Conservation (phyloP, 306 rosid genomes). For the Lotus japonicus region DNA sequence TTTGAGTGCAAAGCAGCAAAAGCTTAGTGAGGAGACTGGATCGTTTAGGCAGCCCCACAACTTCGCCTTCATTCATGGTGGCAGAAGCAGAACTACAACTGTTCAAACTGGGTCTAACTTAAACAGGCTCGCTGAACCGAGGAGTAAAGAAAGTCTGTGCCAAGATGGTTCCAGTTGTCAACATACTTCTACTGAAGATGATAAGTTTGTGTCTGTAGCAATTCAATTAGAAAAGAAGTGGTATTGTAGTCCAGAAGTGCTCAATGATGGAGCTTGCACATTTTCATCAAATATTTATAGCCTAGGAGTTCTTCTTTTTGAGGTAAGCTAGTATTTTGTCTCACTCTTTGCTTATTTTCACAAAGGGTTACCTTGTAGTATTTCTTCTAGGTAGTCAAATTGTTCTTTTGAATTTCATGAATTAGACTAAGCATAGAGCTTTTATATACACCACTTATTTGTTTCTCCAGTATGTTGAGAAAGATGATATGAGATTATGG, state of each 20-base stretch:
- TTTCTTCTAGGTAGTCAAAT: background rate
- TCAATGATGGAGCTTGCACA: constrained; percentile 32
- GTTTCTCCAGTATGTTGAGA: background rate
- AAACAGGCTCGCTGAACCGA: constrained; percentile 11
- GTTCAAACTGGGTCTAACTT: constrained; percentile 7
- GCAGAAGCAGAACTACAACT: background rate
- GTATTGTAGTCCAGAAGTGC: constrained; percentile 61
- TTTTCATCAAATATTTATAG: constrained; percentile 56
- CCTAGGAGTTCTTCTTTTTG: constrained; percentile 71
- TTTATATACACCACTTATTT: background rate
- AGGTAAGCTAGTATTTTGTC: constrained; percentile 36
- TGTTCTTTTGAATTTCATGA: background rate
- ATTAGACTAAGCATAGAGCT: background rate
- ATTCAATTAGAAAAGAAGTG: constrained; percentile 49
- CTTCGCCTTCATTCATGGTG: background rate
- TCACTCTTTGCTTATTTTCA: background rate
- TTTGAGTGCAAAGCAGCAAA: constrained; percentile 34
- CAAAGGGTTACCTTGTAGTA: background rate
- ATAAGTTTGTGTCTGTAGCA: constrained; percentile 17
- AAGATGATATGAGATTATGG: constrained; percentile 1
- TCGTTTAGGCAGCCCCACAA: constrained; percentile 26
- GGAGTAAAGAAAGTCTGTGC: constrained; percentile 14
- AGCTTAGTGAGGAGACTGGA: constrained; percentile 24
- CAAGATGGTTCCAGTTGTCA: constrained; percentile 18
- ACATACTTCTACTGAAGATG: constrained; percentile 4